Evolutionary conservation across 2,329 filamentous ascomycete species (phyloP).

Genomic region (Chaetomium sp.): DNA sequence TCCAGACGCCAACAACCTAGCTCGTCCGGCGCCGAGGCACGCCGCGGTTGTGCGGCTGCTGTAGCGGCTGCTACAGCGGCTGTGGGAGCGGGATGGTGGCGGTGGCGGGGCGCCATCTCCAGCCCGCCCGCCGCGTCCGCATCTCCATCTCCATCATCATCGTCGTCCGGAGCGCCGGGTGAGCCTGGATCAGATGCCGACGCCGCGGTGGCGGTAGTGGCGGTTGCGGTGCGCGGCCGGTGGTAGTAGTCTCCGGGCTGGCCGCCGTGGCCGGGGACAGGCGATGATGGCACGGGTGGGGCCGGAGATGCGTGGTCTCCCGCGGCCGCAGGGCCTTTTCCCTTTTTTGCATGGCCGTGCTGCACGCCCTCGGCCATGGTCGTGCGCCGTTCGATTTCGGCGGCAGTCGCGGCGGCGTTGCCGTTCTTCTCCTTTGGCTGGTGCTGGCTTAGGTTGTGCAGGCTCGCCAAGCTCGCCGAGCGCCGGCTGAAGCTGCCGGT

Average conservation of each 20-base stretch:
- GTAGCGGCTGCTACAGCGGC: too few relatives aligned
- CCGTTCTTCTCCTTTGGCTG: constrained; percentile 11
- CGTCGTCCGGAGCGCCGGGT: too few relatives aligned
- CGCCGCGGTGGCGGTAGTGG: not conserved
- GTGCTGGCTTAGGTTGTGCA: constrained; percentile 10
- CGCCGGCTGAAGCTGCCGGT: constrained; percentile 71
- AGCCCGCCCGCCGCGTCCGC: not conserved
- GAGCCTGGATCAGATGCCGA: too few relatives aligned
- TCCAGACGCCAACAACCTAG: not conserved
- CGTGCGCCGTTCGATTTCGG: constrained; percentile 35
- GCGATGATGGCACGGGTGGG: too few relatives aligned
- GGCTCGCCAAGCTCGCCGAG: constrained; percentile 32
- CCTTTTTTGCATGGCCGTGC: too few relatives aligned
- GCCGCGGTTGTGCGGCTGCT: not conserved
- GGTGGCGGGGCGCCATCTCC: not conserved
- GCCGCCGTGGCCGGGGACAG: too few relatives aligned
- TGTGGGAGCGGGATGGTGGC: too few relatives aligned
- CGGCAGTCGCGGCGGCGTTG: not conserved
- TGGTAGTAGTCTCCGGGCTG: too few relatives aligned
- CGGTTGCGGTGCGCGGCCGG: too few relatives aligned
- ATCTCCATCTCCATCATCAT: too few relatives aligned
- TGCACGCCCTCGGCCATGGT: too few relatives aligned
- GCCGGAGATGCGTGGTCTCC: not conserved
- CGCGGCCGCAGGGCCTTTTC: not conserved
- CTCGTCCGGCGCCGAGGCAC: constrained; percentile 3